Evolutionary conservation across 495 filamentous ascomycete species (phyloP).

Genomic region (Tuber magnatum): DNA sequence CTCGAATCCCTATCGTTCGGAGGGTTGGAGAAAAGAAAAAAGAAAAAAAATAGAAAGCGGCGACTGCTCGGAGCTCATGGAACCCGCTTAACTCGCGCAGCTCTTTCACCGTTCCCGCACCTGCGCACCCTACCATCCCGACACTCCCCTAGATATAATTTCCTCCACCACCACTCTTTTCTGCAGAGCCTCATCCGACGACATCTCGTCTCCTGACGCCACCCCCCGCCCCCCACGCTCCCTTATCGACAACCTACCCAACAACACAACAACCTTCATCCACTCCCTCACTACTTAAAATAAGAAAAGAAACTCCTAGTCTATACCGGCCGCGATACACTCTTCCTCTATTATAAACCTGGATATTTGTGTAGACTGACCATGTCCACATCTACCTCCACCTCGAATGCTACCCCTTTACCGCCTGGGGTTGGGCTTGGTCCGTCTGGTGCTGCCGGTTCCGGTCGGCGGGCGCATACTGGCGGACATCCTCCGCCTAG

Average conservation of each 20-base stretch:
- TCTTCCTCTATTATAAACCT: neutral
- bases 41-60: neutral
- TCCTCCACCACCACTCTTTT: slow-evolving; percentile 61
- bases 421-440: slow-evolving; percentile 26
- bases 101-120: slow-evolving; percentile 19
- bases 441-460: slow-evolving; percentile 16
- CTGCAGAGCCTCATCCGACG: slow-evolving; percentile 81
- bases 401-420: slow-evolving; percentile 31
- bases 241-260: slow-evolving; percentile 83
- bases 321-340: neutral
- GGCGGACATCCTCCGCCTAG: slow-evolving; percentile 31
- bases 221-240: slow-evolving; percentile 75
- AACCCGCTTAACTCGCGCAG: slow-evolving; percentile 25
- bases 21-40: neutral
- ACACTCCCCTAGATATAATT: slow-evolving; percentile 53
- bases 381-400: slow-evolving; percentile 36
- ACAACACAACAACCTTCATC: slow-evolving; percentile 74
- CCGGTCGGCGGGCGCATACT: slow-evolving; percentile 28
- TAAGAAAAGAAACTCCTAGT: slow-evolving; percentile 1
- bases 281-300: slow-evolving; percentile 10
- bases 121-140: slow-evolving; percentile 9
- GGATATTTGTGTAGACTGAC: slow-evolving; percentile 16
- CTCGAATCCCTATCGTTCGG: neutral
- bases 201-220: slow-evolving; percentile 46
- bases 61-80: slow-evolving; percentile 21